Percentiles rank a stretch among this genome's conserved stretches.
Conservation (phyloP, 1,284 basidiomycete genomes). For the Tilletia horrida region DNA sequence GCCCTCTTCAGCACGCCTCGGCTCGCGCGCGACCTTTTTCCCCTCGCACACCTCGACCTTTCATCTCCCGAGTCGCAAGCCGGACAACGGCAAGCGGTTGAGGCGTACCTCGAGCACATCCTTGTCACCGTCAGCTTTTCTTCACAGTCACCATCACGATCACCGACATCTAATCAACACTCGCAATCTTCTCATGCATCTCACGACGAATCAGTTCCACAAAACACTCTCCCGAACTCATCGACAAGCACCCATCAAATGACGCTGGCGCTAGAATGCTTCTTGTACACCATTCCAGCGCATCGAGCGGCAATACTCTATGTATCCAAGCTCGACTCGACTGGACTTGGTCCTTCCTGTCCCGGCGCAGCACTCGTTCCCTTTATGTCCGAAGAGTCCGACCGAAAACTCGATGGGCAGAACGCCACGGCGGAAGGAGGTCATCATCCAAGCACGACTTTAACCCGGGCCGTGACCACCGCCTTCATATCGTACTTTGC, state of each 20-base stretch:
- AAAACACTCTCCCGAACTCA: no score
- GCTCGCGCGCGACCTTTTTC: conserved; percentile 43
- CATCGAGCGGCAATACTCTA: conserved; percentile 75
- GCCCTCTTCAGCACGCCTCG: conserved; percentile 46
- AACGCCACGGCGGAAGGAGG: not conserved
- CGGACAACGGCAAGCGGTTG: conserved; percentile 20
- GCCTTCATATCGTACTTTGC: conserved; percentile 68
- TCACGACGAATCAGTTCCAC: no score
- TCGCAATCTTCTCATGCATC: no score
- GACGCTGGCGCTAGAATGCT: conserved; percentile 76
- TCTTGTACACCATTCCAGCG: conserved; percentile 71
- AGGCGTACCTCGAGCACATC: conserved; percentile 34
- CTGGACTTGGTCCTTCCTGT: conserved; percentile 65
- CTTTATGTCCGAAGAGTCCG: conserved; percentile 12
- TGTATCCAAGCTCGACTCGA: conserved; percentile 89
- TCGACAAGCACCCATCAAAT: conserved; percentile 57
- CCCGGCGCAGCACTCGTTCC: not conserved
- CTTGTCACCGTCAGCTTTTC: conserved; percentile 37
- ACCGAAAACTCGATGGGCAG: not conserved
- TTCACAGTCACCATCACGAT: not conserved
- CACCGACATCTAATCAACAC: not conserved
- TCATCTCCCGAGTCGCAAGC: conserved; percentile 26
- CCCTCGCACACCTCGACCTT: conserved; percentile 48
- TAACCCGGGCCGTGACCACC: conserved; percentile 60
- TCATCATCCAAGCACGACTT: conserved; percentile 15